Base-by-base conservation (phyloP, 371 early-diverging fungal genomes). In the Mucor racemosus region DNA sequence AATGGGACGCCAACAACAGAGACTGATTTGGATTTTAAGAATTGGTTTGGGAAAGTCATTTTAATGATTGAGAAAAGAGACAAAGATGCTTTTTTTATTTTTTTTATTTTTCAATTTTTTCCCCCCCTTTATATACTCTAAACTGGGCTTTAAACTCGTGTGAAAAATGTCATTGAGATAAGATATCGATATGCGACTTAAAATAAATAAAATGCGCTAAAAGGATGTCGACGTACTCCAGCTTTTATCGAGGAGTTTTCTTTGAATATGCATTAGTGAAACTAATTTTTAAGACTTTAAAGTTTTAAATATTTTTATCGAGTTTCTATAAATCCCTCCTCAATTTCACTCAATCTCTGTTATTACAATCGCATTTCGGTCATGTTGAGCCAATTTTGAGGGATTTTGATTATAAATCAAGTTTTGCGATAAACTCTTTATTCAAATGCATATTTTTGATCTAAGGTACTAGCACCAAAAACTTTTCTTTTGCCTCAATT, bases 1-100 rank as follows among this genome's bases (percentile, higher is more conserved):
- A 95, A 94, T 13, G 93, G 91, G 21, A 91, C 74, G 53, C 78
- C 82, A 59, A 82, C 62, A 4, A 80, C 74, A 10, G 82, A 68
- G 4, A 76, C 74, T n/a, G 66, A 39, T 7, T 76, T 75, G 31
- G 70, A 50, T 13, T 69, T 64, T 5, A 82, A 38, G 33, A 80
- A 77, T 34, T 75, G 64, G 60, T 66, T 63, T 58, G 62, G 59
- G 15, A 50, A 36, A 46, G 50, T 64, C 40, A 48, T 58, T 41
- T 55, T 34, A 38, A 13, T 26, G 21, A 19, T 33, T 33, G 39
- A 54, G n/a, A 55, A 7, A 26, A 36, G 42, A 19, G 55, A 60
- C 54, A 41, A 59, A 48, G 11, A 46, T 44, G 58, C 38, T 41
- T n/a, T 60, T 53, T 67, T 50, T 65, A 38, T n/a, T 60, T 53